These are phyloP conservation scores for Globisporangium acanthophoron DNA, from an alignment of 352 stramenopile genomes.

Conservation along the genomic window DNA sequence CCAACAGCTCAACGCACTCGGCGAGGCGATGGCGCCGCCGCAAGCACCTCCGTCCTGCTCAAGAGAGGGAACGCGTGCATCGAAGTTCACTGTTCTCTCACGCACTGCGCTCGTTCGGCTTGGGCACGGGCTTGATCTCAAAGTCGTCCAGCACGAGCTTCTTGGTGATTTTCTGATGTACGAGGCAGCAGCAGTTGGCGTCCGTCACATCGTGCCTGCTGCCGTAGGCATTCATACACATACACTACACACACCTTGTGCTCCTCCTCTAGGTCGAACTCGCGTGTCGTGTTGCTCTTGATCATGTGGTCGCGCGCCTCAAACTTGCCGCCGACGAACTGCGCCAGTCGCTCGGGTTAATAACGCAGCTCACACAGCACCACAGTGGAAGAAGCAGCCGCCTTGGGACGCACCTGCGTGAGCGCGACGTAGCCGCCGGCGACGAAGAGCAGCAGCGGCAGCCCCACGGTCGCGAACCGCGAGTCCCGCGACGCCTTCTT, in stretches of 20 bases:
- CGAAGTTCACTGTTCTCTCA: neutral
- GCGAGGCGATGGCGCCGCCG: too few relatives aligned
- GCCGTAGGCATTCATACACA: too few relatives aligned
- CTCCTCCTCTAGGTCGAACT: conserved; percentile 83
- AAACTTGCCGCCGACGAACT: conserved; percentile 84
- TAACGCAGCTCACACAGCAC: conserved; percentile 3
- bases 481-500: conserved; percentile 52
- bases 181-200: neutral
- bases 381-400: neutral
- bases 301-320: conserved; percentile 74
- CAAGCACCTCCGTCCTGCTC: too few relatives aligned
- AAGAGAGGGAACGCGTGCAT: neutral
- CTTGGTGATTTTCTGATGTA: conserved; percentile 76
- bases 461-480: conserved; percentile 60
- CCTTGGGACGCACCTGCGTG: conserved; percentile 42
- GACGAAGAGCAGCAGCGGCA: conserved; percentile 80
- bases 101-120: conserved; percentile 26
- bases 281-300: conserved; percentile 77
- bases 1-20: too few relatives aligned
- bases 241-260: conserved; percentile 49
- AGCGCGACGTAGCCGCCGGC: conserved; percentile 70
- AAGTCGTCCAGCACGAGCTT: conserved; percentile 82
- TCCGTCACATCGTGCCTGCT: too few relatives aligned
- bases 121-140: conserved; percentile 80
- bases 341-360: neutral